Evolutionary conservation across 1,284 basidiomycete species (phyloP).

Genomic region (Pascua guehoae): DNA sequence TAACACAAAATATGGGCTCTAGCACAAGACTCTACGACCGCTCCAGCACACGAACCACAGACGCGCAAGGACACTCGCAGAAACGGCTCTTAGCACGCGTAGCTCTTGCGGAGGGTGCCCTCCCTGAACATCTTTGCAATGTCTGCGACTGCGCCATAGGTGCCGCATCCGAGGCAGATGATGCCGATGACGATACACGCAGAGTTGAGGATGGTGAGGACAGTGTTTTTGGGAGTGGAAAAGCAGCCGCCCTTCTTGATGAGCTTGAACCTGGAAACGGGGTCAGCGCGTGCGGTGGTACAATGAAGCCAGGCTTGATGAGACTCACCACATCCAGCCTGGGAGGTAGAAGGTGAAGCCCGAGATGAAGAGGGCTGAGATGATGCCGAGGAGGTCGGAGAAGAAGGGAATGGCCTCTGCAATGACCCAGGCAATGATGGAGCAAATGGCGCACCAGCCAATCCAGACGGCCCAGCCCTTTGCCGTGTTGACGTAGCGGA

Average conservation of each 20-base stretch:
- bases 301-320: constrained; percentile 15
- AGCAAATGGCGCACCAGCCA: constrained; percentile 17
- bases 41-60: too few species aligned
- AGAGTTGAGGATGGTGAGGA: constrained; percentile 9
- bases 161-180: constrained; percentile 10
- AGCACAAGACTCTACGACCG: too few species aligned
- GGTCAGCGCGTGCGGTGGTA: background rate
- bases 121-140: constrained; percentile 7
- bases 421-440: constrained; percentile 10
- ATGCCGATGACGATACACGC: constrained; percentile 13
- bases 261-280: background rate
- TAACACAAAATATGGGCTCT: too few species aligned
- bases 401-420: constrained; percentile 39
- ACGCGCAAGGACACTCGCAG: background rate
- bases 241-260: constrained; percentile 15
- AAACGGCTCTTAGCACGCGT: constrained; percentile 5
- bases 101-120: constrained; percentile 8
- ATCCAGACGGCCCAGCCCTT: constrained; percentile 54
- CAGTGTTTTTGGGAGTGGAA: constrained; percentile 10
- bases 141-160: constrained; percentile 9
- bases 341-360: constrained; percentile 17
- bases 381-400: constrained; percentile 31
- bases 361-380: constrained; percentile 25
- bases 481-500: constrained; percentile 35
- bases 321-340: constrained; percentile 21